Base-by-base conservation (phyloP, 2,329 filamentous ascomycete genomes). In the Fusarium irregulare region DNA sequence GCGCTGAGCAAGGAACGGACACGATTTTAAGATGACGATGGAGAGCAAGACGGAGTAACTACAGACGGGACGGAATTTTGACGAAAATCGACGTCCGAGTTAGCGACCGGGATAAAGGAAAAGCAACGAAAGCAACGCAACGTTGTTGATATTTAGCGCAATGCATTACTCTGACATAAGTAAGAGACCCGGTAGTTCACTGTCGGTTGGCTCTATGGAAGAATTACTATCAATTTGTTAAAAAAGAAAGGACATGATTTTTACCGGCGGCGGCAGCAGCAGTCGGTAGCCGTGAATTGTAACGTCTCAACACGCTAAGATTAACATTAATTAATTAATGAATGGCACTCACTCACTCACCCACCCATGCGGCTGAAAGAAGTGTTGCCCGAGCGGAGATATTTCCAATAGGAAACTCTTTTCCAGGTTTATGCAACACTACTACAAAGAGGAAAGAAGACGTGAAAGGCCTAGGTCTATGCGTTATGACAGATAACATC, bases 11-110 rank as follows among this genome's bases (percentile, higher is more conserved):
- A 69, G 64, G 60, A 42, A 59, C 49, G 20, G 41, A 47, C 28
- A 55, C 51, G 65, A 63, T 61, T 66, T 64, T 61, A 68, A 68
- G 68, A 72, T 71, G 64, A 71, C 54, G 68, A 70, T 72, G 68
- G 54, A 44, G 60, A 62, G 44, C 40, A 45, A 60, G 41, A 63
- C 59, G 61, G 55, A 55, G 42, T 60, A 48, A 60, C 41, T 65
- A 61, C 40, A 56, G 64, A 49, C 55, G 66, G 58, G 64, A 48
- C 54, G 66, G 58, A 48, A 56, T 61, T 56, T 46, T 51, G 49
- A 71, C 42, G 47, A 54, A 58, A 60, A 48, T 41, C 64, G 54
- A 47, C 48, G 25, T 37, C 55, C 44, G 54, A 54, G 30, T 56
- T 54, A 49, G 45, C 30, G 58, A 54, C 67, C 63, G 49, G 56